phyloP scores from a whole-genome alignment of 1,284 basidiomycete genomes.

The Meira nashicola region DNA sequence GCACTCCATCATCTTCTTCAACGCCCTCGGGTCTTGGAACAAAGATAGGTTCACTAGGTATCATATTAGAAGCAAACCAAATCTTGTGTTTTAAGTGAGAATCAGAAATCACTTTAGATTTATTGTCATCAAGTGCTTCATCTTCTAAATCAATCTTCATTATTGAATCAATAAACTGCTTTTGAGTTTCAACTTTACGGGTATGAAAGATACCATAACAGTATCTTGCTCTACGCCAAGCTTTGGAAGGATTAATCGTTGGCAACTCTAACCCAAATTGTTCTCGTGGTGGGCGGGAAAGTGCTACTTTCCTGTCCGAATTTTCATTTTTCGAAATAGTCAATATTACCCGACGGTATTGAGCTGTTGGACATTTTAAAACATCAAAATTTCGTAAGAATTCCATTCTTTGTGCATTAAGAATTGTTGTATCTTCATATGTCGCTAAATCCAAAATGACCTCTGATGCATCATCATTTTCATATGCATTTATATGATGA shows the following conservation, averaged over 20 bases:
- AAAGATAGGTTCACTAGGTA: neutral
- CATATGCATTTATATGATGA: constrained; percentile 10
- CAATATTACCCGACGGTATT: neutral
- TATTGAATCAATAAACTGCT: neutral
- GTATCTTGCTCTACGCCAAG: neutral
- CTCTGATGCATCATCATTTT: neutral
- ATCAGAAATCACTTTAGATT: too few species aligned
- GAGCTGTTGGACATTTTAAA: neutral
- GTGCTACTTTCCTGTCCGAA: neutral
- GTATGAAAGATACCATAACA: neutral
- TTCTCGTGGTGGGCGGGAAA: neutral
- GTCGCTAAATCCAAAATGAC: neutral
- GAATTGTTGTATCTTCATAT: neutral
- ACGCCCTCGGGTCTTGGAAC: neutral
- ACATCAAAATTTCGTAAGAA: neutral
- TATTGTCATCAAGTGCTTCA: too few species aligned
- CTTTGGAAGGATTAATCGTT: neutral
- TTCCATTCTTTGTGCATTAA: neutral
- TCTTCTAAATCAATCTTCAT: neutral
- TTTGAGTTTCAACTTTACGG: neutral
- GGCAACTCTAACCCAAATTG: neutral
- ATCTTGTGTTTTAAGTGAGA: neutral
- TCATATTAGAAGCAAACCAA: neutral
- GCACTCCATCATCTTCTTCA: neutral
- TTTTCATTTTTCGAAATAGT: neutral